Base-by-base conservation (phyloP, 495 filamentous ascomycete species). In the Ramalina intermedia region DNA sequence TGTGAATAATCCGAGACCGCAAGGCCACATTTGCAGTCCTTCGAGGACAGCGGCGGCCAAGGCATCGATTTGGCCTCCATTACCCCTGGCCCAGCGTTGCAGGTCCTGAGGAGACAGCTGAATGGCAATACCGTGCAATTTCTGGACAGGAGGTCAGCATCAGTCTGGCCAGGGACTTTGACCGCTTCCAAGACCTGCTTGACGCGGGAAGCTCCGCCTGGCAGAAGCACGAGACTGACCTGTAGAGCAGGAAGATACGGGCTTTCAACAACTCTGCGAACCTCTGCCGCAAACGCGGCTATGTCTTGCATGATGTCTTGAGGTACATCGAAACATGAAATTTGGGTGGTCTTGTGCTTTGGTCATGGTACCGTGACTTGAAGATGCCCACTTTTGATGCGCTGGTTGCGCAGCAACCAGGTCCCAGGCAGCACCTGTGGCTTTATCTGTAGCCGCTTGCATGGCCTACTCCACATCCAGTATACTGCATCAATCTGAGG, bases 1-100 rank as follows among this genome's bases (percentile, higher is more conserved):
- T 4, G 56, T 26, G 17, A 77, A 47, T 9, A 75, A 41, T 16
- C 61, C 58, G 27, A 75, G 43, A 14, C 66, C 63, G 24, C 63
- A 61, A 1, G 59, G 60, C 33, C 68, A 71, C 37, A 58, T 64
- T 6, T 69, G 63, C 8, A 74, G 54, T 7, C 65, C 63, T 39
- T 76, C 70, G 14, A 74, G 56, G 36, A 73, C 50, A 36, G 67
- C 55, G 36, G 67, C 61, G 21, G 58, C 66, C 13, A 77, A 46
- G 24, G 61, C 43, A 2, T 60, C 62, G 18, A 72, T 54, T 48
- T 73, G 69, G 50, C 73, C 75, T 26, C 62, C 64, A 50, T 74
- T 75, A 39, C 59, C 63, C 16, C 56, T 46, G 9, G 62, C 65
- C 73, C 73, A 77, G 0, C 51, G 54, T 4, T 51, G 51, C 3